Conservation (phyloP, 1,284 basidiomycete genomes). For the Coniferiporia weirii region DNA sequence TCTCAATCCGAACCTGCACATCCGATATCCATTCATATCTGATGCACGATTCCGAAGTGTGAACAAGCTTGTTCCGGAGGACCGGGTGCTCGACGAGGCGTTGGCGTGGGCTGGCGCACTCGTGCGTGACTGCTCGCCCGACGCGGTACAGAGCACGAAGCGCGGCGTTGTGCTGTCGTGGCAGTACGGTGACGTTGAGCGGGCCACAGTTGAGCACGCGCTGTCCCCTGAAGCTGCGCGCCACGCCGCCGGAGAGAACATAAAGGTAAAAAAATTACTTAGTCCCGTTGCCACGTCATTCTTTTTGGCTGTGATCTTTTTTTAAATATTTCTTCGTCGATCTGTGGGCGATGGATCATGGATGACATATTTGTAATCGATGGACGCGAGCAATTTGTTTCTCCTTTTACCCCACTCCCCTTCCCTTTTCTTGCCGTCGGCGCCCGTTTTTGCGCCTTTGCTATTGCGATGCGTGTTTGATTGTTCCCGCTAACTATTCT, state of each 20-base stretch:
- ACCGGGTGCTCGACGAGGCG: slow-evolving; percentile 57
- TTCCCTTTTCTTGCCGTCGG: neutral
- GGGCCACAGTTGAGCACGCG: slow-evolving; percentile 46
- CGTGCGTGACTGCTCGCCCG: slow-evolving; percentile 61
- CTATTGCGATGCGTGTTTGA: slow-evolving; percentile 2
- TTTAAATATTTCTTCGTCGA: no score
- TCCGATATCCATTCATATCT: slow-evolving; percentile 3
- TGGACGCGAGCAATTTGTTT: neutral
- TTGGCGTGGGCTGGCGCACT: slow-evolving; percentile 61
- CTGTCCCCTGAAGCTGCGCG: slow-evolving; percentile 47
- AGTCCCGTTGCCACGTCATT: no score
- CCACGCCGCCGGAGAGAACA: slow-evolving; percentile 65
- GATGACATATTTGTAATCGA: neutral
- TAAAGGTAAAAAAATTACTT: slow-evolving; percentile 44
- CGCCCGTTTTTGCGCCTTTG: slow-evolving; percentile 16
- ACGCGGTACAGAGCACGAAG: slow-evolving; percentile 77
- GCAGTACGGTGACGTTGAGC: slow-evolving; percentile 49
- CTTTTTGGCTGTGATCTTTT: no score
- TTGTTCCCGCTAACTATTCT: slow-evolving; percentile 27
- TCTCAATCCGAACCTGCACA: neutral
- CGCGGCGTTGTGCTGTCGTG: slow-evolving; percentile 51
- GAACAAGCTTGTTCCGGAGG: slow-evolving; percentile 57
- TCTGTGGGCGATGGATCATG: no score
- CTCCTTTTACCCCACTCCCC: no score
- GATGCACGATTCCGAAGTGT: slow-evolving; percentile 40